Percentiles rank a stretch among this genome's conserved stretches.
Conservation (phyloP, 2,329 filamentous ascomycete species). For the Grosmannia clavigera region DNA sequence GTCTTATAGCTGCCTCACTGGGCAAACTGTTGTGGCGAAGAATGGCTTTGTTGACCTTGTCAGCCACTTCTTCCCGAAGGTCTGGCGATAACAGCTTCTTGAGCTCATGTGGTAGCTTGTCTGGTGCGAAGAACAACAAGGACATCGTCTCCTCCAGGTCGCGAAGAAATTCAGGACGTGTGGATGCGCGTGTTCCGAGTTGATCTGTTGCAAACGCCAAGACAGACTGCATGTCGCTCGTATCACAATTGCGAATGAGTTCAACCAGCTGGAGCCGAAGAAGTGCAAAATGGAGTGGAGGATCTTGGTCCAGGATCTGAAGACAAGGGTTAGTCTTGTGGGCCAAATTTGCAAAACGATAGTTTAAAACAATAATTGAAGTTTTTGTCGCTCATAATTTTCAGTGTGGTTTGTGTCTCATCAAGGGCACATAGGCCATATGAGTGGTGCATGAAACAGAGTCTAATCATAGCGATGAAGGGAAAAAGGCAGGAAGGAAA, state of each 20-base stretch:
- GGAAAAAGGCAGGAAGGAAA: not conserved
- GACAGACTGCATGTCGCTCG: constrained; percentile 65
- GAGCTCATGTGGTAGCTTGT: constrained; percentile 64
- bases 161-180: constrained; percentile 66
- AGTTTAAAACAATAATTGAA: not conserved
- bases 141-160: constrained; percentile 91
- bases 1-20: constrained; percentile 69
- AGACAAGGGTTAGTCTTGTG: constrained; percentile 16
- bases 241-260: constrained; percentile 68
- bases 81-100: constrained; percentile 66
- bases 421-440: constrained; percentile 78
- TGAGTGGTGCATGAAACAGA: constrained; percentile 99
- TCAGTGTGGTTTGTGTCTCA: constrained; percentile 65
- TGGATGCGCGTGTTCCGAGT: constrained; percentile 75
- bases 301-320: constrained; percentile 77
- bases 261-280: constrained; percentile 88
- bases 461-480: constrained; percentile 75
- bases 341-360: constrained; percentile 2
- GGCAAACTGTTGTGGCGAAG: constrained; percentile 58
- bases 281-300: constrained; percentile 76
- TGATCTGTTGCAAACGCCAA: constrained; percentile 80
- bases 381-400: constrained; percentile 48
- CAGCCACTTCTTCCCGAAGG: constrained; percentile 72
- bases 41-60: constrained; percentile 80
- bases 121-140: constrained; percentile 75